Evolutionary conservation across 2,329 filamentous ascomycete genomes (phyloP).

Genomic region (Trichoderma sp.): DNA sequence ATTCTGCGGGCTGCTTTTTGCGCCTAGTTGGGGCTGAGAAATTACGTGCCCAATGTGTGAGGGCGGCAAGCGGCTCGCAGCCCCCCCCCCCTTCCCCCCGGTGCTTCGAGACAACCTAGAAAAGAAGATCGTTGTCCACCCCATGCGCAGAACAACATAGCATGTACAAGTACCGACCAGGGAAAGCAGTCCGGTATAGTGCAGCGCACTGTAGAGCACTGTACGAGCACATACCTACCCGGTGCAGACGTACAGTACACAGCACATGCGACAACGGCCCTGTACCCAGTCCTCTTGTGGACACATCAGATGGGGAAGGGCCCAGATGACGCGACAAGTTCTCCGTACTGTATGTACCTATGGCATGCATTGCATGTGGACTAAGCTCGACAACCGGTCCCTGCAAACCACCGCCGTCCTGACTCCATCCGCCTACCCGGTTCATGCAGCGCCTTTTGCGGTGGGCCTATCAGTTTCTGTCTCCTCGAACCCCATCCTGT

Average conservation of each 20-base stretch:
- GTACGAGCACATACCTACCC: neutral
- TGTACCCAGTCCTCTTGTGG: neutral
- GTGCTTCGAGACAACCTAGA: neutral
- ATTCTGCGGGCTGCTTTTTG: slow-evolving; percentile 22
- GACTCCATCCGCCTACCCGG: slow-evolving; percentile 17
- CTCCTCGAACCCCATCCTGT: neutral
- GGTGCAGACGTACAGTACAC: no score
- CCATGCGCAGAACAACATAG: neutral
- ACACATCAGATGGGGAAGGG: slow-evolving; percentile 12
- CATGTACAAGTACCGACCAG: neutral
- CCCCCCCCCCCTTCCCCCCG: no score
- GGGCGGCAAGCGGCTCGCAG: neutral
- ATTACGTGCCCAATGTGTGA: neutral
- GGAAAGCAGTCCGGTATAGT: neutral
- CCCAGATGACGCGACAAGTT: slow-evolving; percentile 16
- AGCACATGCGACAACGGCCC: neutral
- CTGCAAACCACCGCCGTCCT: slow-evolving; percentile 17
- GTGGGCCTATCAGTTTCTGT: slow-evolving; percentile 15
- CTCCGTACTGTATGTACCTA: slow-evolving; percentile 20
- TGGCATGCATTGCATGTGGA: slow-evolving; percentile 27
- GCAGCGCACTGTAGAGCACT: neutral
- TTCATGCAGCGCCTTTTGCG: slow-evolving; percentile 20
- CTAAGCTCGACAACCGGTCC: slow-evolving; percentile 21
- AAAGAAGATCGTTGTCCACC: slow-evolving; percentile 9
- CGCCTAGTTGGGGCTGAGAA: slow-evolving; percentile 17